phyloP scores from a whole-genome alignment of 2,329 filamentous ascomycete species.

The Delphinella strobiligena region DNA sequence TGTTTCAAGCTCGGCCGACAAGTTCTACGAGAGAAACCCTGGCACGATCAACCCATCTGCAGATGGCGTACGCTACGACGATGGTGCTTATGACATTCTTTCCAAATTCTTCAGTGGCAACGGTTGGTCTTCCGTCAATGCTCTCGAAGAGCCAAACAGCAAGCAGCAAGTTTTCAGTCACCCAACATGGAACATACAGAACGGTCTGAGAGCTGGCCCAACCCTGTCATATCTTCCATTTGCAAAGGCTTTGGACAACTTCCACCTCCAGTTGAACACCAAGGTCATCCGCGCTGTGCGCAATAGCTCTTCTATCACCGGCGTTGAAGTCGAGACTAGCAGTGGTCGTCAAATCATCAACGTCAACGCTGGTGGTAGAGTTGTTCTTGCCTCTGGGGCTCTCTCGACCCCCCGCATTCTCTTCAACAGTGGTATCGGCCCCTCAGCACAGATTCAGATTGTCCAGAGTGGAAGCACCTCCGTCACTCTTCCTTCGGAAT shows the following conservation, averaged over 20 bases:
- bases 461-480: conserved; percentile 12
- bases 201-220: conserved; percentile 39
- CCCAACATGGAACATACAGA: conserved; percentile 36
- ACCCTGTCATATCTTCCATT: conserved; percentile 38
- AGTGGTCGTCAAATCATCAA: conserved; percentile 13
- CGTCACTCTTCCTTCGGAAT: conserved; percentile 15
- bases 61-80: conserved; percentile 35
- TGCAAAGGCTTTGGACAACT: conserved; percentile 30
- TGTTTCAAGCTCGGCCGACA: conserved; percentile 33
- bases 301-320: conserved; percentile 26
- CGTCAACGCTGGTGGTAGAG: conserved; percentile 19
- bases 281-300: conserved; percentile 35
- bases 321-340: conserved; percentile 25
- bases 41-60: conserved; percentile 32
- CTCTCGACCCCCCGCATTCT: conserved; percentile 18
- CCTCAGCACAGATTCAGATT: conserved; percentile 31
- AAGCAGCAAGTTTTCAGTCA: conserved; percentile 39
- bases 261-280: conserved; percentile 32
- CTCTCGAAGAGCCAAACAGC: conserved; percentile 34
- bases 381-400: conserved; percentile 28
- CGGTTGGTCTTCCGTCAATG: conserved; percentile 35
- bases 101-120: conserved; percentile 40
- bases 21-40: conserved; percentile 33
- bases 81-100: conserved; percentile 36
- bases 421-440: conserved; percentile 29